Conservation (phyloP, 441 rosid genomes). For the Eruca vesicaria region DNA sequence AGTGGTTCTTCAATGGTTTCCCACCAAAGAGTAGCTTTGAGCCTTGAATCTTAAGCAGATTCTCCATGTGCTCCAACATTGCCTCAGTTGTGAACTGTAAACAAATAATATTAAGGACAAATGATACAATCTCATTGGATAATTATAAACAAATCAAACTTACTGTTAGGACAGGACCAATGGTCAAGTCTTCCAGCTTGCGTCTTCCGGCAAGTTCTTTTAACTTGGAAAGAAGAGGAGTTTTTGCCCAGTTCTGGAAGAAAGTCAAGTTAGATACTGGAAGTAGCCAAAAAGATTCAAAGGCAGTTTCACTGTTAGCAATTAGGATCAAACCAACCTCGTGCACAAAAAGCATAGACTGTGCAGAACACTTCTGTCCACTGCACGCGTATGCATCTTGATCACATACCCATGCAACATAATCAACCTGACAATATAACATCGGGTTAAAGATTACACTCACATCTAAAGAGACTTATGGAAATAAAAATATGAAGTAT, state of each 20-base stretch:
- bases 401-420: conserved; percentile 97
- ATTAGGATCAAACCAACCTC: conserved; percentile 58
- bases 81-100: conserved; percentile 79
- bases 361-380: conserved; percentile 98
- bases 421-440: conserved; percentile 66
- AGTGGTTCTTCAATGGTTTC: conserved; percentile 67
- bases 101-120: too few species aligned
- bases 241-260: conserved; percentile 75
- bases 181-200: conserved; percentile 82
- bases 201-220: conserved; percentile 86
- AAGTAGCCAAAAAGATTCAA: conserved; percentile 15
- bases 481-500: not conserved
- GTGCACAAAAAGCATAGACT: conserved; percentile 89
- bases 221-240: conserved; percentile 64
- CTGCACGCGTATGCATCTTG: conserved; percentile 99
- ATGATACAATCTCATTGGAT: conserved; percentile 6
- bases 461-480: not conserved
- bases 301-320: conserved; percentile 10
- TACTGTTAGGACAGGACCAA: conserved; percentile 98
- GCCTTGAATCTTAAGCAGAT: conserved; percentile 78
- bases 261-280: conserved; percentile 3
- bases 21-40: conserved; percentile 94
- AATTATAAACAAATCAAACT: conserved; percentile 37
- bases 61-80: conserved; percentile 79
- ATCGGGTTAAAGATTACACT: conserved; percentile 1